Evolutionary conservation across 805 yeast genomes (phyloP).

Genomic region (Pichia californica): DNA sequence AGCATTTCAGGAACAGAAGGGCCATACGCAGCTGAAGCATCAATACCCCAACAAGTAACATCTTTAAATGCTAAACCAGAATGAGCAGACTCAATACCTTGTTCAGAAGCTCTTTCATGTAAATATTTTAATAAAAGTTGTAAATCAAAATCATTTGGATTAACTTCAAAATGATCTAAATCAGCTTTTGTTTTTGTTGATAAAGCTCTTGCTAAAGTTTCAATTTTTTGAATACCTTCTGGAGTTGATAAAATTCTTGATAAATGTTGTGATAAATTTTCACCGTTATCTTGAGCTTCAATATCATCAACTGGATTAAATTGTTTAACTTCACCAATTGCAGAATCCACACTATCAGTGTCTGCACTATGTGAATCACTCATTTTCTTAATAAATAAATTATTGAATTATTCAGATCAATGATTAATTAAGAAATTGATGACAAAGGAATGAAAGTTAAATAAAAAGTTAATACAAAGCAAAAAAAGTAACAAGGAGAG

Average conservation of each 20-base stretch:
- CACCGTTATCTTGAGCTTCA: conserved; percentile 22
- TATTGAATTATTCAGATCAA: too few species aligned
- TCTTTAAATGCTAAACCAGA: conserved; percentile 45
- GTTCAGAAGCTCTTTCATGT: conserved; percentile 32
- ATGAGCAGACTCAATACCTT: conserved; percentile 41
- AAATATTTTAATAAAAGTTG: conserved; percentile 36
- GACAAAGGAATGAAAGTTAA: too few species aligned
- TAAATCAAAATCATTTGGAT: conserved; percentile 41
- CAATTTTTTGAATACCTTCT: conserved; percentile 31
- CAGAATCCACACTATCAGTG: conserved; percentile 21
- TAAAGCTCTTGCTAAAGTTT: conserved; percentile 43
- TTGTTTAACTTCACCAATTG: conserved; percentile 21
- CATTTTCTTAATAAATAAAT: too few species aligned
- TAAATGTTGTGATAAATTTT: conserved; percentile 23
- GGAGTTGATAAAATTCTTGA: conserved; percentile 23
- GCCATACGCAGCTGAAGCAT: conserved; percentile 47
- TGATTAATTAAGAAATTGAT: too few species aligned
- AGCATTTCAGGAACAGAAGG: conserved; percentile 40
- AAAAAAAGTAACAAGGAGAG: too few species aligned
- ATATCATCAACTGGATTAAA: conserved; percentile 21
- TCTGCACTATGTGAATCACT: conserved; percentile 11
- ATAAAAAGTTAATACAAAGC: too few species aligned
- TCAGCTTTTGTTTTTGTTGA: conserved; percentile 44
- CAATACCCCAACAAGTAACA: conserved; percentile 41
- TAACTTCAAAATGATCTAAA: conserved; percentile 38